Evolutionary conservation across 495 filamentous ascomycete species (phyloP).

Genomic region (Sordaria brevicollis): DNA sequence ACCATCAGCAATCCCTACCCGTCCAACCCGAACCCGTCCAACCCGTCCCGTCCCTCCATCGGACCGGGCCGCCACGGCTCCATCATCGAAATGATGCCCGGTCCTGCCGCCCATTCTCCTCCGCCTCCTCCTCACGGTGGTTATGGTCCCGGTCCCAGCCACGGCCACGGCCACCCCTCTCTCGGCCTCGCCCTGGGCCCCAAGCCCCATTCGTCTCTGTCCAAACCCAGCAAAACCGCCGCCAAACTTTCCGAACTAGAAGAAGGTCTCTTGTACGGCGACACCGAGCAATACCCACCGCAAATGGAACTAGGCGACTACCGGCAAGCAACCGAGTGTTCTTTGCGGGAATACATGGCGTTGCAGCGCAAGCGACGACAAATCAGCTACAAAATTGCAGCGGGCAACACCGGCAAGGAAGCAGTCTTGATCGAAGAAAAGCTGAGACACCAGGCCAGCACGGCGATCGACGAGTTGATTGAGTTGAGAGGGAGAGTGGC

Average conservation of each 20-base stretch:
- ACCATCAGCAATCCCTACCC: neutral
- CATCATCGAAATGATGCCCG: slow-evolving; percentile 4
- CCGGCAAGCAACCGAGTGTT: slow-evolving; percentile 17
- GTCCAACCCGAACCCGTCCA: slow-evolving; percentile 6
- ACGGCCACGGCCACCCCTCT: neutral
- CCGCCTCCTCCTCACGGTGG: slow-evolving; percentile 3
- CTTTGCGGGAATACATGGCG: slow-evolving; percentile 26
- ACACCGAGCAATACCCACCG: neutral
- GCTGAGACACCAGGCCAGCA: slow-evolving; percentile 22
- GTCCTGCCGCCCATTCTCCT: neutral
- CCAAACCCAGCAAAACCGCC: slow-evolving; percentile 1
- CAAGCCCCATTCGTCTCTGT: neutral
- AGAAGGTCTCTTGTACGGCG: neutral
- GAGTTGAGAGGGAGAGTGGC: slow-evolving; percentile 20
- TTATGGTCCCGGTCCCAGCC: neutral
- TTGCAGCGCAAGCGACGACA: slow-evolving; percentile 14
- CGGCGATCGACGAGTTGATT: slow-evolving; percentile 24
- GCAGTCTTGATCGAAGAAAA: slow-evolving; percentile 17
- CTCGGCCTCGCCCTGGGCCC: neutral
- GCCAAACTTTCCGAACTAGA: neutral
- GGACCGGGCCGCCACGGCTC: slow-evolving; percentile 1
- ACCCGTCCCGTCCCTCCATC: slow-evolving; percentile 8
- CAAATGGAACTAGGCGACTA: slow-evolving; percentile 5
- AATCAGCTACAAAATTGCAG: neutral
- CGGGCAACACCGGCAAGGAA: neutral